These are phyloP conservation scores for Trichophyton verrucosum DNA, from an alignment of 2,329 filamentous ascomycete species.

Conservation along the genomic window DNA sequence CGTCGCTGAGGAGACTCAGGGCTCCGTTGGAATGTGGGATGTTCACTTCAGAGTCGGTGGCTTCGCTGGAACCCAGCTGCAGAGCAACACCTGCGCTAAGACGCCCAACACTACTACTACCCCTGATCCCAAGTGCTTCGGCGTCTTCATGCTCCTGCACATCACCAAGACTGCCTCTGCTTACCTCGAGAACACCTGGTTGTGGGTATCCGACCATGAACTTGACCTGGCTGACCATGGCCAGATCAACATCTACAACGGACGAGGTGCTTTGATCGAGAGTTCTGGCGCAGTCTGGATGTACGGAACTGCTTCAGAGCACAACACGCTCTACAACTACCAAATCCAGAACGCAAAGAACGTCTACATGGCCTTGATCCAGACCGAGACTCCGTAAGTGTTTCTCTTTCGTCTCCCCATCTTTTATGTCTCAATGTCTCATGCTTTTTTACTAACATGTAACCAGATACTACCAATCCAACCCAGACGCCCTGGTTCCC, in stretches of 20 bases:
- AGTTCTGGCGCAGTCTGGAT: slow-evolving; percentile 56
- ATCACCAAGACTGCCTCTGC: slow-evolving; percentile 46
- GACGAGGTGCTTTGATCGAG: slow-evolving; percentile 71
- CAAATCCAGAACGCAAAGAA: slow-evolving; percentile 65
- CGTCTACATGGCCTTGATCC: slow-evolving; percentile 70
- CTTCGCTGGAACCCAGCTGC: slow-evolving; percentile 67
- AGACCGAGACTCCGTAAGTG: slow-evolving; percentile 75
- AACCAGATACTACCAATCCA: slow-evolving; percentile 56
- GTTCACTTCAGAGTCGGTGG: slow-evolving; percentile 92
- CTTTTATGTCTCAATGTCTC: background rate
- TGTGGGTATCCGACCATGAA: slow-evolving; percentile 85
- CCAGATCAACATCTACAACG: slow-evolving; percentile 67
- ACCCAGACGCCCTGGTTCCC: slow-evolving; percentile 54
- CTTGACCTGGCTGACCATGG: slow-evolving; percentile 60
- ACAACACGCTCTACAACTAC: slow-evolving; percentile 61
- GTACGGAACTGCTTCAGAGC: slow-evolving; percentile 58
- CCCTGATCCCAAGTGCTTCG: slow-evolving; percentile 57
- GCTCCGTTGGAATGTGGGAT: slow-evolving; percentile 77
- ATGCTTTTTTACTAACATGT: background rate
- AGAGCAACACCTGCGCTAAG: slow-evolving; percentile 68
- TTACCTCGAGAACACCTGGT: slow-evolving; percentile 83
- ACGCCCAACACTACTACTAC: slow-evolving; percentile 51
- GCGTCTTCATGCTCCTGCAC: slow-evolving; percentile 54
- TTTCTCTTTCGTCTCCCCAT: background rate
- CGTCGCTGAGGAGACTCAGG: slow-evolving; percentile 50